These are phyloP conservation scores for Emydomyces testavorans DNA, from an alignment of 2,329 filamentous ascomycete genomes.

Conservation along the genomic window DNA sequence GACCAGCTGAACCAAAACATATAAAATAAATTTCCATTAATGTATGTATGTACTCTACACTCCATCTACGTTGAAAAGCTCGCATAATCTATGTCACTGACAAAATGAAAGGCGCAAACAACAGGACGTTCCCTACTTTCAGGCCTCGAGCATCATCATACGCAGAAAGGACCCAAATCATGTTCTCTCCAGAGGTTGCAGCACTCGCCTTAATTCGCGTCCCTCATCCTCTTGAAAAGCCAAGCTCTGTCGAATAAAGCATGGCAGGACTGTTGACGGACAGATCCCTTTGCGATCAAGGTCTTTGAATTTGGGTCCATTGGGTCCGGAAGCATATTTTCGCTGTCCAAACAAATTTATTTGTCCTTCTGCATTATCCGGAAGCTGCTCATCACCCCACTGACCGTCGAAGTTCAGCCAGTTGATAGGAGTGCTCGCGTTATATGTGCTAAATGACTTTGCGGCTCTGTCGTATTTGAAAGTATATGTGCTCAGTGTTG, in stretches of 20 bases:
- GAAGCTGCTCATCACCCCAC: conserved; percentile 54
- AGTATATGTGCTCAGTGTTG: conserved; percentile 43
- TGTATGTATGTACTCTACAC: too few species aligned
- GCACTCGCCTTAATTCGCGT: not conserved
- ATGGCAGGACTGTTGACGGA: conserved; percentile 30
- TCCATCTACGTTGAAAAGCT: too few species aligned
- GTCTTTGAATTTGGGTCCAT: conserved; percentile 50
- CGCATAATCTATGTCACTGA: too few species aligned
- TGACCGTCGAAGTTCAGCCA: conserved; percentile 47
- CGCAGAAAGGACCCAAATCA: not conserved
- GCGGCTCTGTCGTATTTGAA: conserved; percentile 42
- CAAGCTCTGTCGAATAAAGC: conserved; percentile 1
- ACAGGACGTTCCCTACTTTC: too few species aligned
- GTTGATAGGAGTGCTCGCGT: conserved; percentile 37
- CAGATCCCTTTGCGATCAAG: conserved; percentile 47
- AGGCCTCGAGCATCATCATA: too few species aligned
- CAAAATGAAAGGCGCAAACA: too few species aligned
- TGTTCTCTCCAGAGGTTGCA: not conserved
- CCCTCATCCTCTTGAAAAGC: conserved; percentile 3
- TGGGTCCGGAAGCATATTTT: conserved; percentile 49
- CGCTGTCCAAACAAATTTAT: conserved; percentile 39
- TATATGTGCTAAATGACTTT: conserved; percentile 39
- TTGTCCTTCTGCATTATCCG: conserved; percentile 36
- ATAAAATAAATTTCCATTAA: too few species aligned
- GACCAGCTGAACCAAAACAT: conserved; percentile 34